Conservation (phyloP, 73 alveolate species). For the Paraurostyla sp. region DNA sequence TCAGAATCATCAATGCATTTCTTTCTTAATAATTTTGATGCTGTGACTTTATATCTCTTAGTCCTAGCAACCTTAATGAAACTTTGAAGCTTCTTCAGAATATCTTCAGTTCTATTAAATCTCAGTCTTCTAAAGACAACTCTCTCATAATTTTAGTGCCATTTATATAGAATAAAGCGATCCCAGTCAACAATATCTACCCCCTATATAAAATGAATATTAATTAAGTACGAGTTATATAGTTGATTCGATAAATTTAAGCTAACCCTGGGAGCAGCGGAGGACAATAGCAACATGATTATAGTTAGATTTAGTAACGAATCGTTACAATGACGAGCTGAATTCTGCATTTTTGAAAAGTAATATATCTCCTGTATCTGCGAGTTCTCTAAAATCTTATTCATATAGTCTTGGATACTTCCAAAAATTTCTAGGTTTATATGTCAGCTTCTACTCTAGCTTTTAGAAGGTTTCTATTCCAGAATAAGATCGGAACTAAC, state of each 20-base stretch:
- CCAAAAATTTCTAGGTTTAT: conserved; percentile 24
- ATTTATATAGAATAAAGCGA: neutral
- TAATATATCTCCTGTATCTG: conserved; percentile 77
- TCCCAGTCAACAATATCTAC: conserved; percentile 73
- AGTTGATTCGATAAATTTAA: conserved; percentile 72
- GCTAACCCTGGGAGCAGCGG: conserved; percentile 54
- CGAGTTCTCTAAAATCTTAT: conserved; percentile 13
- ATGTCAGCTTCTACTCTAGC: neutral
- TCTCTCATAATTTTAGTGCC: conserved; percentile 44
- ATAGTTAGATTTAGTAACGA: conserved; percentile 51
- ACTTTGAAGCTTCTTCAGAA: conserved; percentile 35
- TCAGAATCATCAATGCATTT: conserved; percentile 31
- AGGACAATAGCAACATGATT: conserved; percentile 79
- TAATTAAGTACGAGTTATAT: neutral
- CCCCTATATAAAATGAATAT: conserved; percentile 28
- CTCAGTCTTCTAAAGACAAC: conserved; percentile 69
- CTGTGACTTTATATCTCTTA: conserved; percentile 59
- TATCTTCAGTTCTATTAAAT: conserved; percentile 11
- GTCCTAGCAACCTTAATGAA: conserved; percentile 65
- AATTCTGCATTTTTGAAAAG: conserved; percentile 62
- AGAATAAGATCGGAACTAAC: neutral
- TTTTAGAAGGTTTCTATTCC: neutral
- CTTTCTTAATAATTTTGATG: conserved; percentile 69
- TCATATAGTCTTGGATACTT: conserved; percentile 52
- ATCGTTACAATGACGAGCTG: conserved; percentile 27